Base-by-base conservation (phyloP, 768 basidiomycete species). In the Podaxis carcinomalis region DNA sequence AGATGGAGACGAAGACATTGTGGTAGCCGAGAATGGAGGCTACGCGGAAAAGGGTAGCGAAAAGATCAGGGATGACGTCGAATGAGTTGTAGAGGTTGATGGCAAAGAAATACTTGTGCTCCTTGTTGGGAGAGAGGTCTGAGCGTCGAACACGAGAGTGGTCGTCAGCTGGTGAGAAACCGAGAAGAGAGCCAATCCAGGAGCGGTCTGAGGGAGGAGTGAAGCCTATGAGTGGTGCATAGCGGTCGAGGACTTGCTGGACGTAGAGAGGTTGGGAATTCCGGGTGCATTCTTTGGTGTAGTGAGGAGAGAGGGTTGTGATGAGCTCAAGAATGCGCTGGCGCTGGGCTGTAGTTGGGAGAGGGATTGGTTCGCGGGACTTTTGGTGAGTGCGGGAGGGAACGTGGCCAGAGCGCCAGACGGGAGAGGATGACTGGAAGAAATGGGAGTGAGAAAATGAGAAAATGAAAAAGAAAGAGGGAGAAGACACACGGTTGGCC, bases 71-170 rank as follows among this genome's bases (percentile, higher is more conserved):
- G 66, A 98, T 95, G 72, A 98, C 78, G 76, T 97, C 95, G 84
- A 98, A 99, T 11, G 95, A 98, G 80, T 99, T 99, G 82, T 98
- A 98, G 62, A 98, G 81, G 76, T 99, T 99, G 83, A 99, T 98
- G 62, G 94, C 96, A 75, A 99, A 97, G 76, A 93, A 98, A 73
- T 98, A 99, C 73, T 99, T 98, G 85, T 99, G 97, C 65, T 89
- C 84, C 68, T 79, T 80, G 10, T 57, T 59, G 19, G 59, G 70
- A 27, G 79, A 66, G 27, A 78, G 66, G 52, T 74, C 74, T 16
- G 75, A 68, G 32, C 78, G 72, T 51, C 73, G 70, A 66, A 68
- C 73, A 57, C 74, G 75, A 25, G 72, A 68, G 59, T 77, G 74
- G 60, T 81, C 76, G 36, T 82, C 76, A 56, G 74, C 70, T 40